Evolutionary conservation across 2,329 filamentous ascomycete genomes (phyloP).

Genomic region (Ilyonectria robusta): DNA sequence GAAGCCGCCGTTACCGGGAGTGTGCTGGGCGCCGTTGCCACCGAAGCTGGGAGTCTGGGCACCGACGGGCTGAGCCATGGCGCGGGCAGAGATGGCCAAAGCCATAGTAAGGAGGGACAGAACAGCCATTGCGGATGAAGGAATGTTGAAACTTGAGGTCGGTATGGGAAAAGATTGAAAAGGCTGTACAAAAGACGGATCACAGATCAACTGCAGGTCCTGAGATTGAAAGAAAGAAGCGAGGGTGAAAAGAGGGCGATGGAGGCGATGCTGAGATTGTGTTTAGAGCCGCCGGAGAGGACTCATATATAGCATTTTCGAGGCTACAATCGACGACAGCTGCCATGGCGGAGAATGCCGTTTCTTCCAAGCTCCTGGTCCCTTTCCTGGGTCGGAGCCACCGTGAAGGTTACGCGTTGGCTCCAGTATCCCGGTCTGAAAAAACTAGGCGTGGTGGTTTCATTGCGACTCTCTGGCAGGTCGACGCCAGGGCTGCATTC

Average conservation of each 20-base stretch:
- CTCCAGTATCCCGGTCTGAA: constrained; percentile 36
- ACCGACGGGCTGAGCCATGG: constrained; percentile 34
- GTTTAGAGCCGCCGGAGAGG: constrained; percentile 22
- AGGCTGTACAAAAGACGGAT: constrained; percentile 40
- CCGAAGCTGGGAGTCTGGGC: constrained; percentile 1
- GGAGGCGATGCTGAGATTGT: constrained; percentile 34
- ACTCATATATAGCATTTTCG: constrained; percentile 40
- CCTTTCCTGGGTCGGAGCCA: constrained; percentile 25
- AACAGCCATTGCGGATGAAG: constrained; percentile 43
- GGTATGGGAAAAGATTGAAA: constrained; percentile 29
- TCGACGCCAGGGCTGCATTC: constrained; percentile 26
- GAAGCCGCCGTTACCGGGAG: too few species aligned
- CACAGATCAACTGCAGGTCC: constrained; percentile 49
- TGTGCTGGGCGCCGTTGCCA: background rate
- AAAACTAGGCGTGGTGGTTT: constrained; percentile 42
- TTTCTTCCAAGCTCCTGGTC: constrained; percentile 8
- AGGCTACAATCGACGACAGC: background rate
- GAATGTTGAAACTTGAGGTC: constrained; percentile 25
- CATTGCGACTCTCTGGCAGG: constrained; percentile 38
- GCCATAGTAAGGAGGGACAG: constrained; percentile 46
- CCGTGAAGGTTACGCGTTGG: constrained; percentile 34
- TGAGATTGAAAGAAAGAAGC: constrained; percentile 41
- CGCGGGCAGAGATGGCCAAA: constrained; percentile 44
- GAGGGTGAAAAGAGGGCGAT: constrained; percentile 40
- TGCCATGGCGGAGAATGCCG: constrained; percentile 17